Base-by-base conservation (phyloP, 1,139 yeast species). In the Yamadazyma triangularis region DNA sequence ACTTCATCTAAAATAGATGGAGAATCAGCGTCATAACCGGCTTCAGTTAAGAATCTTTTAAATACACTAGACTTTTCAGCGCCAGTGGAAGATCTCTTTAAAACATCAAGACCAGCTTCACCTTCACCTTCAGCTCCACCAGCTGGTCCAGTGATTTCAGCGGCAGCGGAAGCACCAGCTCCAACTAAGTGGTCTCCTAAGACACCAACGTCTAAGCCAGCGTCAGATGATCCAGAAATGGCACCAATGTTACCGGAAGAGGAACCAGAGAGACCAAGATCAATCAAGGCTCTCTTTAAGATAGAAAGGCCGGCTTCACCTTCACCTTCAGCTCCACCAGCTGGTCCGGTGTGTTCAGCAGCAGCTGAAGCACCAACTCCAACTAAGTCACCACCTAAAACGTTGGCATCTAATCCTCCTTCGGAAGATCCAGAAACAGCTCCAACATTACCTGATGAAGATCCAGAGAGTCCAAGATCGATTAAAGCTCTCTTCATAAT, bases 391-490 rank as follows among this genome's bases (percentile, higher is more conserved):
- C 26, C 36, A 19, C 44, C 38, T 11, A 33, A 27, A 28, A 41
- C 20, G 21, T 36, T 39, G 15, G 35, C 45, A 22, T 25, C 41
- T 13, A 24, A 18, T 25, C 39, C 44, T 10, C 6, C 22, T 29
- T 32, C 31, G 25, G 40, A 36, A 20, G 27, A 32, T 23, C 37
- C 43, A 11, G 32, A 22, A 18, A 34, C 30, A 28, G 39, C 42
- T 23, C 32, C 29, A 23, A 34, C 15, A 13, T 26, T 24, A 26
- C 36, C 46, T n/a, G 20, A 44, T 24, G 33, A 40, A 19, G 29
- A 35, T 24, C 40, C 50, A 26, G 40, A 41, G 25, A 39, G 32
- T 24, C 38, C 47, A 26, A 37, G 43, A 14, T 33, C 47, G 13
- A 26, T 28, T 13, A 25, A 28, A 9, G 12, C 38, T 35, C 44